Evolutionary conservation across 352 stramenopile genomes (phyloP).

Genomic region (Globisporangium sylvaticum): DNA sequence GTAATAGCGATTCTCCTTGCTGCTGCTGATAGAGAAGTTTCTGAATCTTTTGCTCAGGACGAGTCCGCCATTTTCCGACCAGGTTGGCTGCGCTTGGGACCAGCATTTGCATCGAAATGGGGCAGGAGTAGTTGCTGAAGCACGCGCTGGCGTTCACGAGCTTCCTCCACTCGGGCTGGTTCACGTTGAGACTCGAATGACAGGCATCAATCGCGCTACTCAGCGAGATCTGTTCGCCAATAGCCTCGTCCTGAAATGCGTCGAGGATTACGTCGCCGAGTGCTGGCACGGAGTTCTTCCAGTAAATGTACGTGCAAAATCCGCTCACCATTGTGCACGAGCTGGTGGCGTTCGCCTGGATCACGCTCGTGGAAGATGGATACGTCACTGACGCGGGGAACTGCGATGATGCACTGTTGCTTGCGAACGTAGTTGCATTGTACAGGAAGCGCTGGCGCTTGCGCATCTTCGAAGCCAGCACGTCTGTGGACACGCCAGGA

Average conservation of each 20-base stretch:
- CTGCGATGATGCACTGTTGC: slow-evolving; percentile 8
- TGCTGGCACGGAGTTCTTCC: slow-evolving; percentile 6
- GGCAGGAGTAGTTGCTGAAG: slow-evolving; percentile 36
- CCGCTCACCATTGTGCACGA: slow-evolving; percentile 15
- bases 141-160: slow-evolving; percentile 54
- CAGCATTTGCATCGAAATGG: slow-evolving; percentile 35
- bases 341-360: slow-evolving; percentile 10
- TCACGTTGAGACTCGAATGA: slow-evolving; percentile 25
- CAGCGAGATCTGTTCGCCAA: slow-evolving; percentile 29
- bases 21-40: slow-evolving; percentile 38
- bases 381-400: slow-evolving; percentile 25
- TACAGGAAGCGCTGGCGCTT: slow-evolving; percentile 46
- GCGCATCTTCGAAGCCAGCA: slow-evolving; percentile 28
- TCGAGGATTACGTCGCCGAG: slow-evolving; percentile 35
- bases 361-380: slow-evolving; percentile 15
- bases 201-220: slow-evolving; percentile 30
- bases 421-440: slow-evolving; percentile 21
- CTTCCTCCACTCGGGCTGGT: slow-evolving; percentile 32
- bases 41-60: slow-evolving; percentile 17
- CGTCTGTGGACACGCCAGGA: slow-evolving; percentile 27
- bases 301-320: slow-evolving; percentile 6
- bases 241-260: slow-evolving; percentile 26
- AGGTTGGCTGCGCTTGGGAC: slow-evolving; percentile 24
- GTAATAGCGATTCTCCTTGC: neutral
- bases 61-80: slow-evolving; percentile 37